phyloP scores from a whole-genome alignment of 805 yeast species.

The Saccharomycopsis vini region DNA sequence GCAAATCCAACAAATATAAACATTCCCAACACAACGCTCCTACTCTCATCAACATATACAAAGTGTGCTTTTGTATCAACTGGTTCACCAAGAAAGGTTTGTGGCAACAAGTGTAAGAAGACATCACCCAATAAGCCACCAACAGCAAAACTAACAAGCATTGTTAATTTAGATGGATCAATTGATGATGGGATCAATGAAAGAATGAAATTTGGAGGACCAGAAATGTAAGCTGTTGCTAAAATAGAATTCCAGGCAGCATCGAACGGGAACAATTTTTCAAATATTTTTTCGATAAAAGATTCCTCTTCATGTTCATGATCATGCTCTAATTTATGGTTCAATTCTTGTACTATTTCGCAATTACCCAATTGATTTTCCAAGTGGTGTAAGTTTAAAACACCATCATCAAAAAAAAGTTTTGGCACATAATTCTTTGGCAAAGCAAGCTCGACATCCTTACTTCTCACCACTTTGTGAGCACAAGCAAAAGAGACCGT shows the following conservation, averaged over 20 bases:
- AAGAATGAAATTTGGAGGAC: slow-evolving; percentile 52
- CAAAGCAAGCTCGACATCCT: neutral
- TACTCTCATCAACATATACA: slow-evolving; percentile 42
- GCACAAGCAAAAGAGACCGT: too few species aligned
- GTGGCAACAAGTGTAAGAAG: slow-evolving; percentile 64
- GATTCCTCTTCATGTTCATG: slow-evolving; percentile 21
- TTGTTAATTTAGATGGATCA: slow-evolving; percentile 39
- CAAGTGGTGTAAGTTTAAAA: slow-evolving; percentile 32
- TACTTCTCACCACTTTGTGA: too few species aligned
- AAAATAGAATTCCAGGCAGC: slow-evolving; percentile 54
- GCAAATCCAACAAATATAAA: slow-evolving; percentile 55
- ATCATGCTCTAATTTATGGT: slow-evolving; percentile 22
- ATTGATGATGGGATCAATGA: slow-evolving; percentile 50
- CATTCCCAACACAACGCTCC: slow-evolving; percentile 41
- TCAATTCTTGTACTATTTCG: slow-evolving; percentile 33
- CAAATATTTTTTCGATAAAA: slow-evolving; percentile 32
- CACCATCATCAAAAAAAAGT: slow-evolving; percentile 33
- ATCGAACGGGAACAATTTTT: slow-evolving; percentile 41
- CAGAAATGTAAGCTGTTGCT: slow-evolving; percentile 56
- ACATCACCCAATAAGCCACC: slow-evolving; percentile 74
- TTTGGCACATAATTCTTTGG: neutral
- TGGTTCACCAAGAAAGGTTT: slow-evolving; percentile 48
- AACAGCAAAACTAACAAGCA: slow-evolving; percentile 61
- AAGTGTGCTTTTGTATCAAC: slow-evolving; percentile 34
- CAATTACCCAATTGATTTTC: slow-evolving; percentile 28